These are phyloP conservation scores for Phylloporus arenicola DNA, from an alignment of 768 basidiomycete species.

Conservation along the genomic window DNA sequence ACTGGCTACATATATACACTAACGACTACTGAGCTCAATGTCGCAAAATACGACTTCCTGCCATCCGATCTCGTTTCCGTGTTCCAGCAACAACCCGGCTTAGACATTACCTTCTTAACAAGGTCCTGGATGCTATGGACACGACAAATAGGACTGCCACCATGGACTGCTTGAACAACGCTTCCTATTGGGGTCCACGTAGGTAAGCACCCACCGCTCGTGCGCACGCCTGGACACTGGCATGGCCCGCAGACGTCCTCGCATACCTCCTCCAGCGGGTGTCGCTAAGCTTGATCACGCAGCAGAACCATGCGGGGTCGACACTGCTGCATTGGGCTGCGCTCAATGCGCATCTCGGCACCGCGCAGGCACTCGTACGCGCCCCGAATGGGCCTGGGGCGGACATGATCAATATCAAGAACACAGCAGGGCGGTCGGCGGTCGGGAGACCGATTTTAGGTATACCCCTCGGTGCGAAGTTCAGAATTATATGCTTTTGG, in stretches of 20 bases:
- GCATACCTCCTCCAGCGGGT: constrained; percentile 64
- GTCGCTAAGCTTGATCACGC: constrained; percentile 48
- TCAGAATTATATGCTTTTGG: constrained; percentile 55
- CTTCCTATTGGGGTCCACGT: constrained; percentile 62
- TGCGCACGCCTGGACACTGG: constrained; percentile 32
- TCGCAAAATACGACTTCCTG: constrained; percentile 48
- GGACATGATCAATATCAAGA: constrained; percentile 72
- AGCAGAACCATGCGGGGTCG: constrained; percentile 66
- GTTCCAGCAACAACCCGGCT: constrained; percentile 55
- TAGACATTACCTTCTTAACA: constrained; percentile 56
- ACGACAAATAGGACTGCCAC: constrained; percentile 34
- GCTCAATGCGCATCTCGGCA: constrained; percentile 68
- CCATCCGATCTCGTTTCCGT: constrained; percentile 43
- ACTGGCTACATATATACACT: constrained; percentile 64
- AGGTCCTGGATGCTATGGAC: constrained; percentile 40
- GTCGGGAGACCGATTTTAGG: constrained; percentile 61
- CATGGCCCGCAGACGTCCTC: constrained; percentile 64
- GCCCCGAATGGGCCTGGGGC: constrained; percentile 54
- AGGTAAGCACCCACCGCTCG: constrained; percentile 44
- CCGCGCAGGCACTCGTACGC: constrained; percentile 55
- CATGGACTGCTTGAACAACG: constrained; percentile 51
- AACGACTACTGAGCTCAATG: constrained; percentile 36
- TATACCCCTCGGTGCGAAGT: constrained; percentile 51
- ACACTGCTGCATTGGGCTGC: constrained; percentile 92
- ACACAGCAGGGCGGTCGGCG: constrained; percentile 66